Percentiles rank a stretch among this genome's conserved stretches.
Evolutionary conservation across 257 asterid genomes (phyloP).

Genomic region (Datura wrightii): DNA sequence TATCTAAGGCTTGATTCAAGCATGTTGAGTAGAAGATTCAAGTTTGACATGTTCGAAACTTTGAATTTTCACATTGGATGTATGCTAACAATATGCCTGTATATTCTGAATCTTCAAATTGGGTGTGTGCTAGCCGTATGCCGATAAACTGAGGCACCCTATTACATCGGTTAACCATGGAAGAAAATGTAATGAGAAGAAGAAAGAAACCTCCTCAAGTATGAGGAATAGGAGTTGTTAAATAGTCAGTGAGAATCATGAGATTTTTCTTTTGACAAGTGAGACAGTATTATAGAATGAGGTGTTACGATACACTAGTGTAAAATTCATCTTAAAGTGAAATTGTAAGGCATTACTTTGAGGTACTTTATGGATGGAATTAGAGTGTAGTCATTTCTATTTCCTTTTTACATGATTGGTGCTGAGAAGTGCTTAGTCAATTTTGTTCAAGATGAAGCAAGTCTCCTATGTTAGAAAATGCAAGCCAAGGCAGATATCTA

Average conservation of each 20-base stretch:
- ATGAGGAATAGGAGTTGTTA: background rate
- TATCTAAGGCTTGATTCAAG: background rate
- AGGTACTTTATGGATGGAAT: constrained; percentile 17
- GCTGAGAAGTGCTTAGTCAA: constrained; percentile 10
- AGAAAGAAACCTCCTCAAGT: background rate
- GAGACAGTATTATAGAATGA: background rate
- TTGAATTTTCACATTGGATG: background rate
- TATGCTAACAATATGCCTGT: background rate
- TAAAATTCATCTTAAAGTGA: background rate
- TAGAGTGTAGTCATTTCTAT: background rate
- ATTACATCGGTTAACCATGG: background rate
- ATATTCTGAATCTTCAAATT: background rate
- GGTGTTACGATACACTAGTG: background rate
- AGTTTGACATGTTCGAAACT: background rate
- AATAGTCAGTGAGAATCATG: background rate
- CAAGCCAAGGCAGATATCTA: background rate
- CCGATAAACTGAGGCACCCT: background rate
- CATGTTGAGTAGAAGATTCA: background rate
- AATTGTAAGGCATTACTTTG: background rate
- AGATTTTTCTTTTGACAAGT: background rate
- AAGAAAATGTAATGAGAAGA: constrained; percentile 14
- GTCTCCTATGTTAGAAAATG: constrained; percentile 16
- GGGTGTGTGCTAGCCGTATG: background rate
- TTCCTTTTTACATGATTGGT: background rate
- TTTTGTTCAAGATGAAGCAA: constrained; percentile 21